phyloP scores from a whole-genome alignment of 208 protist genomes.

The Leishmania lainsoni region DNA sequence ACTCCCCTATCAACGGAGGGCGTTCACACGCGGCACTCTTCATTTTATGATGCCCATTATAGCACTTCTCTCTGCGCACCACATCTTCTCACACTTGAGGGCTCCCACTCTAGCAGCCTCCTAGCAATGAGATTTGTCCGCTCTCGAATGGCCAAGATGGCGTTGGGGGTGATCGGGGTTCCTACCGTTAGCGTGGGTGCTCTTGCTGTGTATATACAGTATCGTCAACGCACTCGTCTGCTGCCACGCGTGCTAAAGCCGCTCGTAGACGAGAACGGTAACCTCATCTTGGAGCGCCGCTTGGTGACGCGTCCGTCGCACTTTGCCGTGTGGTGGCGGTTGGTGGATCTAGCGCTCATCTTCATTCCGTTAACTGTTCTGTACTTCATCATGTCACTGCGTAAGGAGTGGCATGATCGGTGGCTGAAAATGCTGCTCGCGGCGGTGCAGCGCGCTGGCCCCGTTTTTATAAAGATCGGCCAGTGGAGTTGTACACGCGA shows the following conservation, averaged over 20 bases:
- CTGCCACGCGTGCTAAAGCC: conserved; percentile 60
- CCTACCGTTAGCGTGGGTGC: conserved; percentile 56
- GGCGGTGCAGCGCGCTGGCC: conserved; percentile 80
- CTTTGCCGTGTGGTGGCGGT: conserved; percentile 46
- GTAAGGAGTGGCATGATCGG: conserved; percentile 51
- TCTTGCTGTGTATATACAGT: conserved; percentile 64
- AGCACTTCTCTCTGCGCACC: background rate
- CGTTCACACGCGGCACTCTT: background rate
- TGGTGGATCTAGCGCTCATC: conserved; percentile 62
- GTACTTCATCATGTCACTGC: conserved; percentile 73
- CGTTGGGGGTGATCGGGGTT: conserved; percentile 39
- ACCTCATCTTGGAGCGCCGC: conserved; percentile 66
- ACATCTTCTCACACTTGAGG: background rate
- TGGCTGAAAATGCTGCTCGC: conserved; percentile 76
- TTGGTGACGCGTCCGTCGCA: conserved; percentile 43
- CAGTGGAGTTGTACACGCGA: conserved; percentile 92
- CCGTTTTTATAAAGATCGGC: conserved; percentile 91
- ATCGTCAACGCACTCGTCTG: conserved; percentile 58
- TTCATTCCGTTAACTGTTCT: conserved; percentile 77
- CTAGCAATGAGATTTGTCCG: conserved; percentile 27
- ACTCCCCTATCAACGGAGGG: background rate
- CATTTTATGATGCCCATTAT: background rate
- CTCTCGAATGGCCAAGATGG: conserved; percentile 24
- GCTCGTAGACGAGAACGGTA: conserved; percentile 63
- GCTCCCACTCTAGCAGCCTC: background rate